Evolutionary conservation across 345 rosid species (phyloP).

Genomic region (Pelargonium nanum): DNA sequence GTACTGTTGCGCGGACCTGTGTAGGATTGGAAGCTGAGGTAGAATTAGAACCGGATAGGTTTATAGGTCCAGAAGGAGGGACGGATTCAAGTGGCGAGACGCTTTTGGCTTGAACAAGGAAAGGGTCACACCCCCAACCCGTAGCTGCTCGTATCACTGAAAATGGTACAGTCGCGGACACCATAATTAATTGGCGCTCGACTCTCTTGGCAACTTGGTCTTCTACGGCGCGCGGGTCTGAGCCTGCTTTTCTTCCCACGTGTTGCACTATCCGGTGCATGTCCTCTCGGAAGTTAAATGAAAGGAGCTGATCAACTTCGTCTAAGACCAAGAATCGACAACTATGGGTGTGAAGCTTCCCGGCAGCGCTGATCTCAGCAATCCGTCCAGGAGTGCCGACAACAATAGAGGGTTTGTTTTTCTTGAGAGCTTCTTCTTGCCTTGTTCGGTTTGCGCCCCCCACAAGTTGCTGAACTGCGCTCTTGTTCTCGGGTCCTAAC

Average conservation of each 20-base stretch:
- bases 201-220: constrained; percentile 22
- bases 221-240: constrained; percentile 25
- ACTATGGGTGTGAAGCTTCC: constrained; percentile 77
- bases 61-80: constrained; percentile 38
- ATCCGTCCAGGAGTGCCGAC: constrained; percentile 94
- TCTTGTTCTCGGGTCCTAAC: constrained; percentile 68
- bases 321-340: constrained; percentile 84
- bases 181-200: constrained; percentile 63
- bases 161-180: constrained; percentile 91
- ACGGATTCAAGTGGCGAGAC: constrained; percentile 49
- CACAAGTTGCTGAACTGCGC: constrained; percentile 82
- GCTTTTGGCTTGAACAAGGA: constrained; percentile 72
- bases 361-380: constrained; percentile 90
- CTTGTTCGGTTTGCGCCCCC: constrained; percentile 93
- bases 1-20: constrained; percentile 43
- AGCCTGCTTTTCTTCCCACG: constrained; percentile 65
- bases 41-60: constrained; percentile 25
- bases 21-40: constrained; percentile 24
- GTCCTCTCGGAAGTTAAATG: constrained; percentile 80
- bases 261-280: constrained; percentile 84
- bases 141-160: constrained; percentile 85
- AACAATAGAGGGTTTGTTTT: constrained; percentile 79
- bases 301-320: constrained; percentile 86
- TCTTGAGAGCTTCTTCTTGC: constrained; percentile 95
- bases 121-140: constrained; percentile 73